Evolutionary conservation across 148 eudicot species (phyloP), one percentile per base, ranked within the genome.

Genomic region (Bassia scoparia): DNA sequence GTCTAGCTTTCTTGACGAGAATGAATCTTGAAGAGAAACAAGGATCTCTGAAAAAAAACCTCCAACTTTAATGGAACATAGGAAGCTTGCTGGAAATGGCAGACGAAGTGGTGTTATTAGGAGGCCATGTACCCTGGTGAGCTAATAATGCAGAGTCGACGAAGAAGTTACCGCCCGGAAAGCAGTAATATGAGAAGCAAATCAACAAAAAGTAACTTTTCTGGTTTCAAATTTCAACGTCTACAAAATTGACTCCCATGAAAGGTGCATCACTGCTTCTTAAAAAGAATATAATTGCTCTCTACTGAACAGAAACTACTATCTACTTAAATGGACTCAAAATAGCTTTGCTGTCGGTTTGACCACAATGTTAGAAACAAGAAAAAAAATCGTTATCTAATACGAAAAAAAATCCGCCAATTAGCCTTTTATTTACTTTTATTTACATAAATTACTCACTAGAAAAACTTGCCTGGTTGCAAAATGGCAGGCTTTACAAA

Each of bases 61-160:
- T 64, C 48, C 41, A 23, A 72, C 65, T 66, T 46, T 71, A 30
- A 74, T 23, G 61, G 73, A 84, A 41, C 71, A 76, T n/a, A 76
- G 48, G 68, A 80, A 82, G 43, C 67, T 64, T 27, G 48, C 34
- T 7, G 62, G 62, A 2, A 85, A 75, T 68, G 83, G 75, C 56
- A 85, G 81, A 29, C 66, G 61, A 23, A 83, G 83, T 56, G 77
- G 72, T 18, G 73, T 72, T 13, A 79, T 74, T n/a, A 84, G 83
- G 69, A 84, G 85, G 82, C 87, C 92, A 15, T 67, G 82, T 11
- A 94, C 96, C 21, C 87, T 91, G 1, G 92, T 52, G 97, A 91
- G 84, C 82, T 95, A 68, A 92, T 91, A 67, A 81, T 91, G 87
- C 77, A 87, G 93, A 89, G 99, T 81, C 80, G 88, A 60, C 82